These are phyloP conservation scores for Mycena filopes DNA, from an alignment of 768 basidiomycete species.

Conservation along the genomic window DNA sequence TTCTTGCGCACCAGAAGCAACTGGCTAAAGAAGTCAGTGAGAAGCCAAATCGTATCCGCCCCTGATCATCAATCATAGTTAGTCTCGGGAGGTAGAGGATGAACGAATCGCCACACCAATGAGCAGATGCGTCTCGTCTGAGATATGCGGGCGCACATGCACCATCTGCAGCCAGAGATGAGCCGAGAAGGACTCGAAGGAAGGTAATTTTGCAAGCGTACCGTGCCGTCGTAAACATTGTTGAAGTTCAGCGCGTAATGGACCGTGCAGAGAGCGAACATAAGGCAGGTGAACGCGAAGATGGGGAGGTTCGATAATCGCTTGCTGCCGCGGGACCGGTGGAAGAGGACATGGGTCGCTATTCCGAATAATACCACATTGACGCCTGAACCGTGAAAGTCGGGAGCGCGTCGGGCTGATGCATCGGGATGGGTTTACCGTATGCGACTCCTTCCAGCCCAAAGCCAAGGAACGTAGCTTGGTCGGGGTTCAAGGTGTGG, in stretches of 20 bases:
- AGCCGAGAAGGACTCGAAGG: no score
- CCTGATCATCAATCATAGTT: neutral
- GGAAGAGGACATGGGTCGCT: neutral
- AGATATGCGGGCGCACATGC: neutral
- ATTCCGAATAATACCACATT: conserved; percentile 12
- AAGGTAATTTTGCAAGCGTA: no score
- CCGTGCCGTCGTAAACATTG: conserved; percentile 2
- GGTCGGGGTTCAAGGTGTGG: conserved; percentile 13
- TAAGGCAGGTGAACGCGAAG: neutral
- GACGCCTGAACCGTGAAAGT: neutral
- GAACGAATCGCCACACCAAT: neutral
- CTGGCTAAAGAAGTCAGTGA: conserved; percentile 13
- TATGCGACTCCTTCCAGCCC: conserved; percentile 12
- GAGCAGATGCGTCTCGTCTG: conserved; percentile 2
- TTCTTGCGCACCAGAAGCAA: conserved; percentile 2
- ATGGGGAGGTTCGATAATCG: neutral
- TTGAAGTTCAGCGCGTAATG: conserved; percentile 17
- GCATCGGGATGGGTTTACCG: neutral
- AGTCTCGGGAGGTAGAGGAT: neutral
- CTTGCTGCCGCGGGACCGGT: neutral
- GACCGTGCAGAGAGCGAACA: conserved; percentile 6
- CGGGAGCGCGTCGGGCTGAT: neutral
- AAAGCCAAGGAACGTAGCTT: conserved; percentile 12
- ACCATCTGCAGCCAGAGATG: conserved; percentile 15
- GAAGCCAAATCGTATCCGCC: conserved; percentile 4